These are phyloP conservation scores for Cryptococcus sp. DNA, from an alignment of 1,284 basidiomycete species.

Conservation along the genomic window DNA sequence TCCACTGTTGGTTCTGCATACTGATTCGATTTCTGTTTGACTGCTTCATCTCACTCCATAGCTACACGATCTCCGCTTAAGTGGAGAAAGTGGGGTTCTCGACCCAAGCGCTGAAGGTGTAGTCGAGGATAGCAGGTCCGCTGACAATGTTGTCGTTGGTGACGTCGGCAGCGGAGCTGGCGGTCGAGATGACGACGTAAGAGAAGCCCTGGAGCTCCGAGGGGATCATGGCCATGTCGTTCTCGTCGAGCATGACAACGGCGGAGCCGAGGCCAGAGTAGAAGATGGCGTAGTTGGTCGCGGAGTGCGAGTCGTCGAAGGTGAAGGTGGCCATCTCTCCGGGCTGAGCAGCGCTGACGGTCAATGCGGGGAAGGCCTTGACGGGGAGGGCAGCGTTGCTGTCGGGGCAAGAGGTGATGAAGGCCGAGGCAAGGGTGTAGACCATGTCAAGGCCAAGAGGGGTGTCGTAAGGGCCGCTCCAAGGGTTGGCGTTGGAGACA, in stretches of 20 bases:
- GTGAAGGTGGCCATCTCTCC: conserved; percentile 34
- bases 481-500: conserved; percentile 57
- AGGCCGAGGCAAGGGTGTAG: conserved; percentile 45
- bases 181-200: conserved; percentile 53
- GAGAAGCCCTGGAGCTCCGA: conserved; percentile 51
- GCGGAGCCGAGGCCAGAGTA: conserved; percentile 33
- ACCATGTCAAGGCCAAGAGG: conserved; percentile 58
- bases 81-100: conserved; percentile 40
- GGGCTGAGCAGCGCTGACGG: conserved; percentile 34
- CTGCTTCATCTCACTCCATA: not conserved
- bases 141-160: conserved; percentile 53
- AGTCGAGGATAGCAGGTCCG: conserved; percentile 39
- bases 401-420: conserved; percentile 48
- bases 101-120: conserved; percentile 24
- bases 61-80: not conserved
- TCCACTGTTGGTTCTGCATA: too few relatives aligned
- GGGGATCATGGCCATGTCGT: conserved; percentile 51
- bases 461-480: conserved; percentile 60
- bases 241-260: conserved; percentile 24
- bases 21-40: not conserved
- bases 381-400: conserved; percentile 55
- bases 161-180: conserved; percentile 29
- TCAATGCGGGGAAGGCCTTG: conserved; percentile 54
- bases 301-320: conserved; percentile 28
- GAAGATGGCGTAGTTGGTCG: conserved; percentile 32